These are phyloP conservation scores for Avena atlantica DNA, from an alignment of 176 grass and related monocot species.

Conservation along the genomic window DNA sequence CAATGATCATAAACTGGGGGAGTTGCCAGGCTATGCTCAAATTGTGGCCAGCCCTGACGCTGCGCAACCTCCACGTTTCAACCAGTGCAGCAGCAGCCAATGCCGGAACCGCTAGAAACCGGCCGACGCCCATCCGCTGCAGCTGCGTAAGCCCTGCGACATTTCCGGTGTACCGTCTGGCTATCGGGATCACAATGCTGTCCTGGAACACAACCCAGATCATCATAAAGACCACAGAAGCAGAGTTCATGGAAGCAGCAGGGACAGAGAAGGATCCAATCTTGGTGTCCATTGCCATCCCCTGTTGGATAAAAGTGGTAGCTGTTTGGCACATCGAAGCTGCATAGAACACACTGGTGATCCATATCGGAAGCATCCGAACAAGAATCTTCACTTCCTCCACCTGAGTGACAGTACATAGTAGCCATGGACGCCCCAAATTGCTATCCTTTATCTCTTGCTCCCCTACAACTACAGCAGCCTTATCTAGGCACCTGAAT, in stretches of 20 bases:
- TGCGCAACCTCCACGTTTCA: conserved; percentile 61
- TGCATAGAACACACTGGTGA: conserved; percentile 66
- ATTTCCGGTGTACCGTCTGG: conserved; percentile 57
- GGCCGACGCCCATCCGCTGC: conserved; percentile 78
- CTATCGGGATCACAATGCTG: conserved; percentile 57
- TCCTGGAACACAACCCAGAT: conserved; percentile 72
- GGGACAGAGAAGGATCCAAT: conserved; percentile 76
- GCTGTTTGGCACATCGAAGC: conserved; percentile 73
- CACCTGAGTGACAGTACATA: conserved; percentile 77
- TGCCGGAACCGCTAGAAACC: conserved; percentile 60
- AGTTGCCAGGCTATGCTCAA: conserved; percentile 82
- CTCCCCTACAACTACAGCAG: conserved; percentile 57
- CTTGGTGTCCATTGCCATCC: conserved; percentile 70
- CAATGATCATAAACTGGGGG: conserved; percentile 70
- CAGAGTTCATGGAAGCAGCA: conserved; percentile 72
- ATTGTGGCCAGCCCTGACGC: conserved; percentile 36
- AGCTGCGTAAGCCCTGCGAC: conserved; percentile 65
- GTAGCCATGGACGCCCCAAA: conserved; percentile 13
- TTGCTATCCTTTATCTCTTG: conserved; percentile 49
- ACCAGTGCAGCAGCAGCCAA: conserved; percentile 57
- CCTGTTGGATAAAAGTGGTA: conserved; percentile 87
- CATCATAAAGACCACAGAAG: conserved; percentile 74
- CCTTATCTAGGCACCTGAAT: conserved; percentile 79
- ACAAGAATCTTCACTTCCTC: conserved; percentile 93
- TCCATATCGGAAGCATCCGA: conserved; percentile 85